Base-by-base conservation (phyloP, 2,329 filamentous ascomycete species). In the Cercospora sojina region DNA sequence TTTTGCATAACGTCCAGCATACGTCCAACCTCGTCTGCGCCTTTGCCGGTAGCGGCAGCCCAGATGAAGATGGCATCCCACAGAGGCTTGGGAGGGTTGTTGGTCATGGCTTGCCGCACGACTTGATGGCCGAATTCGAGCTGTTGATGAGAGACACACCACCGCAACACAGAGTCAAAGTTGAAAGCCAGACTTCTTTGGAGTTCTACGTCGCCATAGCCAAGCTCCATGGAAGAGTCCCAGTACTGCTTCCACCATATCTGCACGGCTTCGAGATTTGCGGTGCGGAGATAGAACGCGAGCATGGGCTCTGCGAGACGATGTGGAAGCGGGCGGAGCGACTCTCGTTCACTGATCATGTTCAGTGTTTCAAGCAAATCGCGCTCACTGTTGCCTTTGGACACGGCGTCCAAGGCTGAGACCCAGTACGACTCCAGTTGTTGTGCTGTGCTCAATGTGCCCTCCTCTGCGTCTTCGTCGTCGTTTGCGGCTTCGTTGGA, bases 51-150 rank as follows among this genome's bases (percentile, higher is more conserved):
- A 7, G 90, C 84, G 12, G 91, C 88, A 31, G 91, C 89, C 88
- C 90, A 93, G 61, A 91, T 86, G 51, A 95, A 85, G 12, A 92
- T 82, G 12, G 89, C 84, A 74, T 95, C 90, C 88, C 91, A 92
- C 23, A 85, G 57, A 4, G 29, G 20, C 61, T 79, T 78, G 6
- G 70, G 60, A 3, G 77, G 75, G 31, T 73, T 73, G 16, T 64
- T 64, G 31, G 59, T 59, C 67, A 76, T 73, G 3, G 73, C 70
- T 60, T 74, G 75, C 25, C 79, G 81, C 66, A 92, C 87, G 10
- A 90, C 80, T 1, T 80, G 76, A 62, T 85, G 83, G 0, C 87
- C 88, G 86, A 90, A 92, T 0, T 86, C 82, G 53, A 85, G 73
- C 62, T 90, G 82, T 25, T 84, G 79, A 62, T 87, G 88, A 23